Evolutionary conservation across 768 basidiomycete species (phyloP), one percentile per base, ranked within the genome.

Genomic region (Tricholoma hemisulphureum): DNA sequence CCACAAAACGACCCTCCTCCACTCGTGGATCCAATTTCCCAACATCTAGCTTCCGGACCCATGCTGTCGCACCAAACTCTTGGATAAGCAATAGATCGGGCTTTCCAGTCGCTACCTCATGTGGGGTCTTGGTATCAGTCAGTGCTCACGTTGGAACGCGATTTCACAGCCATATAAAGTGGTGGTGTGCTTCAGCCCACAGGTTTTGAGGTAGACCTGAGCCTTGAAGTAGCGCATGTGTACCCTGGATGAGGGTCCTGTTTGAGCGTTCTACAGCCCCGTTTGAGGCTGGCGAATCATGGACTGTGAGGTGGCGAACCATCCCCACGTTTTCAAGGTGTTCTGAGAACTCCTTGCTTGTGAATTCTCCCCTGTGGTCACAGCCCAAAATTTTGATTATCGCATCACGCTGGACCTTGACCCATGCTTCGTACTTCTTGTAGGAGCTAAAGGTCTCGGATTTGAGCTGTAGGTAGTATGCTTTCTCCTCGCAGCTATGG

Each of bases 181-280:
- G 51, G 6, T 18, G 28, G n/a, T 18, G 39, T 9, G 52, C 61
- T 37, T 62, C 52, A 21, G 46, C 51, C 55, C 58, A 62, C n/a
- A 62, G 51, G 24, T 13, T 50, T 41, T 31, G 41, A 4, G 52
- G 55, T 6, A 59, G 41, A 11, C 56, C 52, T 0, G 35, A 9
- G 4, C 46, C 46, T 6, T 56, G 56, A 8, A 62, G 34, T 52
- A 62, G 58, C 3, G 55, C 29, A 4, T 39, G 35, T 2, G 46
- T 50, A 14, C 56, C 35, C 10, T 59, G 23, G 1, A 54, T 13
- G 10, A 26, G 26, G 9, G 50, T 58, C 1, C 57, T 23, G 21
- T 61, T 58, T 4, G 21, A 41, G 24, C 31, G 41, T 49, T 61
- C 48, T 26, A 39, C 57, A 16, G 46, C 34, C 16, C 60, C 31